Percentiles rank a stretch among this genome's conserved stretches.
Evolutionary conservation across 768 basidiomycete species (phyloP).

Genomic region (Agrocybe praecox): DNA sequence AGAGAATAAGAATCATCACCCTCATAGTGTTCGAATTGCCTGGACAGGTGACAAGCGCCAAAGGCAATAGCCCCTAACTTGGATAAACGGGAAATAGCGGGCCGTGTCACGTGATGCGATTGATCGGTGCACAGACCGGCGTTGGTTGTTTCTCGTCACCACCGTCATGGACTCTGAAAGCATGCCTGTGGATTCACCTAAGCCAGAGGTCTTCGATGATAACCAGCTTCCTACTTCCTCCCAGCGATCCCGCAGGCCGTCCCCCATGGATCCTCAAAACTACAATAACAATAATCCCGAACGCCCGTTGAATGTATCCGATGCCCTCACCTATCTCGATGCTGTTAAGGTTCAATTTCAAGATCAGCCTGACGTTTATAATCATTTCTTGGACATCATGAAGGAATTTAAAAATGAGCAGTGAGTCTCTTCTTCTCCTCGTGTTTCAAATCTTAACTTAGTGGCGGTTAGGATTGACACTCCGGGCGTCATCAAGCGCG

Average conservation of each 20-base stretch:
- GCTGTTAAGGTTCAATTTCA: conserved; percentile 91
- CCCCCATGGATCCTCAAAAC: conserved; percentile 29
- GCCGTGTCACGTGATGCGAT: conserved; percentile 12
- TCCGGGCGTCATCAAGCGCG: conserved; percentile 94
- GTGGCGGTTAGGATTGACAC: conserved; percentile 80
- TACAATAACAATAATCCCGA: conserved; percentile 31
- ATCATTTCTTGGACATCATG: conserved; percentile 95
- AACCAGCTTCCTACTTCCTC: conserved; percentile 3
- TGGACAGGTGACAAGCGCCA: no score
- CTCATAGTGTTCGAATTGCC: no score
- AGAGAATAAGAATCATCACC: no score
- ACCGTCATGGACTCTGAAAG: conserved; percentile 12
- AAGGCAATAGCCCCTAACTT: background rate
- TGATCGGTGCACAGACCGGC: conserved; percentile 33
- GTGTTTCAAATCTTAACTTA: background rate
- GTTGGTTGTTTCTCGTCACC: conserved; percentile 21
- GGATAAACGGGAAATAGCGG: background rate
- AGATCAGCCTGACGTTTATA: conserved; percentile 94
- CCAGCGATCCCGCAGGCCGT: conserved; percentile 21
- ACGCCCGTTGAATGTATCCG: conserved; percentile 90
- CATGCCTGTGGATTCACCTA: conserved; percentile 14
- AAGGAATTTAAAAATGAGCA: conserved; percentile 97
- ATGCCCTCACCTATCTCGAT: conserved; percentile 91
- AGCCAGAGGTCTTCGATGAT: background rate
- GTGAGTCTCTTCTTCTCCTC: conserved; percentile 43